Base-by-base conservation (phyloP, 2,329 filamentous ascomycete genomes). In the Fusarium stilboides region DNA sequence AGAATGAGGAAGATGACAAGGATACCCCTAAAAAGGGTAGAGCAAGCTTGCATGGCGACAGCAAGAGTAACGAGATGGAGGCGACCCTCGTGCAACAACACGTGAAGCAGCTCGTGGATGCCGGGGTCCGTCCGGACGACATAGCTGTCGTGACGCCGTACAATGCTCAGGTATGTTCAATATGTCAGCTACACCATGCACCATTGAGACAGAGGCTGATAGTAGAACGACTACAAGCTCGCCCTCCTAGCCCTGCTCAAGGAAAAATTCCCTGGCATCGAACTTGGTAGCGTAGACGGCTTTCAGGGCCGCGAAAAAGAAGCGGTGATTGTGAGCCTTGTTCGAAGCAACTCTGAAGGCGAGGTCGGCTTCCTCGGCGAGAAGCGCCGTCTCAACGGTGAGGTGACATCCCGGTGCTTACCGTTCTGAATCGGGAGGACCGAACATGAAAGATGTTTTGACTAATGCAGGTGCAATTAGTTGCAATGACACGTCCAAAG, bases 251-350 rank as follows among this genome's bases (percentile, higher is more conserved):
- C 94, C 37, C 85, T 91, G 69, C 86, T 99, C 50, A 96, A 95
- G 77, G 92, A 96, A 63, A 83, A 85, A 39, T 97, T 92, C 74
- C 92, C 92, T 0, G 94, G 92, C 14, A 89, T 99, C 51, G 96
- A 99, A 79, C 85, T 99, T n/a, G 96, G 96, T 34, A 97, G 94
- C 74, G 93, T 99, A 3, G 96, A 99, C 79, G 96, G 95, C 3
- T 99, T 99, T 78, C 96, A 99, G 79, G 96, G 96, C 34, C 89
- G 96, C 19, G 96, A 99, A 80, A 99, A 99, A 80, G 96, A 99
- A 79, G 96, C 93, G 4, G 91, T 99, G 17, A 87, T 99, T 39
- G 91, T 99, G 52, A 97, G 92, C 79, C 86, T 98, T n/a, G 96
- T 99, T 58, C 87, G 96, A 70, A 98, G 94, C 80, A 99, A 99